These are phyloP conservation scores for Salvia rosmarinus DNA, from an alignment of 257 asterid genomes.

Conservation along the genomic window DNA sequence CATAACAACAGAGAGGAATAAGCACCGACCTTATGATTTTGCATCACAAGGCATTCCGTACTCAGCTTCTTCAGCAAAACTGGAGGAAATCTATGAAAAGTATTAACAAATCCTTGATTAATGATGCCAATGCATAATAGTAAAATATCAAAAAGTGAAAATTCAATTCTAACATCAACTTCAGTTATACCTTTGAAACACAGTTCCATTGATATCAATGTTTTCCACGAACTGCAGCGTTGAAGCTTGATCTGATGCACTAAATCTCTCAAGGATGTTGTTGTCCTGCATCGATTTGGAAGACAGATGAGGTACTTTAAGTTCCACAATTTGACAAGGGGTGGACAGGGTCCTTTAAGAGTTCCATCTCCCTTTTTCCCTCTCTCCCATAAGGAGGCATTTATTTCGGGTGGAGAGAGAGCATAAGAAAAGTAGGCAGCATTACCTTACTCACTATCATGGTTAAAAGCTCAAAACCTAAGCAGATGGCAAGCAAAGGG, in stretches of 20 bases:
- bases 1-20: slow-evolving; percentile 7
- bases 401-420: not conserved
- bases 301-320: not conserved
- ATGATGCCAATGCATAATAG: slow-evolving; percentile 8
- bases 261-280: slow-evolving; percentile 72
- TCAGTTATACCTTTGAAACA: slow-evolving; percentile 71
- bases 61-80: slow-evolving; percentile 62
- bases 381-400: not conserved
- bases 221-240: slow-evolving; percentile 63
- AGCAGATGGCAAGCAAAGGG: slow-evolving; percentile 93
- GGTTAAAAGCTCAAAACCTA: slow-evolving; percentile 90
- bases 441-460: slow-evolving; percentile 78
- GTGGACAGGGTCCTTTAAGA: not conserved
- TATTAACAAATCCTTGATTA: slow-evolving; percentile 2
- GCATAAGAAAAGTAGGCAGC: slow-evolving; percentile 13
- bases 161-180: not conserved
- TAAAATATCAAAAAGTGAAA: not conserved
- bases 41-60: slow-evolving; percentile 77
- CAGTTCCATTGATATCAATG: slow-evolving; percentile 55
- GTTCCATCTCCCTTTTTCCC: not conserved
- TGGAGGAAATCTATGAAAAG: slow-evolving; percentile 68
- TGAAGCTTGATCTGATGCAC: slow-evolving; percentile 77
- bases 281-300: slow-evolving; percentile 54
- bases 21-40: slow-evolving; percentile 61
- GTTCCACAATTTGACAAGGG: not conserved